Percentiles rank a stretch among this genome's conserved stretches.
Evolutionary conservation across 2,329 filamentous ascomycete genomes (phyloP).

Genomic region (Tolypocladium sp.): DNA sequence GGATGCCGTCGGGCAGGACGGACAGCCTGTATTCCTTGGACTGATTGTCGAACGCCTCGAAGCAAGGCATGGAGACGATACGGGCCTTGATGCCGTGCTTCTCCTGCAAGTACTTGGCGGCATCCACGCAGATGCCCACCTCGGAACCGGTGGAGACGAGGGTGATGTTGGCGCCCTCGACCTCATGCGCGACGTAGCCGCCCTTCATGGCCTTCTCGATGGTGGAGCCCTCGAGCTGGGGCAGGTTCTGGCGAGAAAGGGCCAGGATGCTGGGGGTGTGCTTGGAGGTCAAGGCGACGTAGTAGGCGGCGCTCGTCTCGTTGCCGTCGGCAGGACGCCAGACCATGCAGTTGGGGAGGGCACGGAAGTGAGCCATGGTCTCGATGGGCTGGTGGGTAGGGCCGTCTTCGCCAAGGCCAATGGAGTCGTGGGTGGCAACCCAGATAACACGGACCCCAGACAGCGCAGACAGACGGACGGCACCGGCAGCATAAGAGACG

Average conservation of each 20-base stretch:
- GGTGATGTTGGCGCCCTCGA: slow-evolving; percentile 74
- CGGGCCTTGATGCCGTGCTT: slow-evolving; percentile 81
- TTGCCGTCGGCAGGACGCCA: slow-evolving; percentile 98
- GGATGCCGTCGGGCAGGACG: slow-evolving; percentile 89
- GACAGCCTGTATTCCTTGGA: slow-evolving; percentile 89
- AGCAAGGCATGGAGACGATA: slow-evolving; percentile 92
- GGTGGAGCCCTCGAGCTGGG: slow-evolving; percentile 89
- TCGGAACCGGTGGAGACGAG: slow-evolving; percentile 94
- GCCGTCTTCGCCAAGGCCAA: slow-evolving; percentile 96
- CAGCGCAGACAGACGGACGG: slow-evolving; percentile 86
- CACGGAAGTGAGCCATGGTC: slow-evolving; percentile 96
- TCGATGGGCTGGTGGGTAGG: slow-evolving; percentile 99
- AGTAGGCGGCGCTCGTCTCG: slow-evolving; percentile 97
- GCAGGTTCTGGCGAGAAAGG: slow-evolving; percentile 94
- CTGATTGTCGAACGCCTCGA: slow-evolving; percentile 93
- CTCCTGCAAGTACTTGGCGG: slow-evolving; percentile 83
- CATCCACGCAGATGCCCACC: slow-evolving; percentile 87
- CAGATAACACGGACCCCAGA: slow-evolving; percentile 88
- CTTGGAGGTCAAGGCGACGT: slow-evolving; percentile 83
- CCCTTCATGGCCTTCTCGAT: slow-evolving; percentile 88
- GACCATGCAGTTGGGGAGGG: slow-evolving; percentile 97
- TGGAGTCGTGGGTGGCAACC: slow-evolving; percentile 97
- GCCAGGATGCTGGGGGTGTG: slow-evolving; percentile 88
- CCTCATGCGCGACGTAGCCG: slow-evolving; percentile 84
- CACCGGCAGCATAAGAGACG: slow-evolving; percentile 92